Conservation (phyloP, 768 basidiomycete species). For the Auriscalpium orientale region DNA sequence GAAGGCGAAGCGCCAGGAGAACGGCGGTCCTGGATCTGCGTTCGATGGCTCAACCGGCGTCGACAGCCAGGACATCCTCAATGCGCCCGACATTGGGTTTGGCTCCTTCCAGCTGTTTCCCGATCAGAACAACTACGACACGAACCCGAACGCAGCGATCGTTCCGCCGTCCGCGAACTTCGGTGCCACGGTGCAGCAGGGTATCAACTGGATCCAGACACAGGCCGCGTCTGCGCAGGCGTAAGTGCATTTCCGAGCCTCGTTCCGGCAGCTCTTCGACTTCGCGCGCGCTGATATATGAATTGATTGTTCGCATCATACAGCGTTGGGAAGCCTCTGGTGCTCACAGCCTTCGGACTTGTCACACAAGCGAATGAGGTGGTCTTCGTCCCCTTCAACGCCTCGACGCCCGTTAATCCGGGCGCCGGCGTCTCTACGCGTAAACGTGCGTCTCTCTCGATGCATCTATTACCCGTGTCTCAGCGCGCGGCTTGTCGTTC, state of each 20-base stretch:
- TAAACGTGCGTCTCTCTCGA: conserved; percentile 1
- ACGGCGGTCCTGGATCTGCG: conserved; percentile 19
- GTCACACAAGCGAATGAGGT: conserved; percentile 20
- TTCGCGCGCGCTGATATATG: neutral
- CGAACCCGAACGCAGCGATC: conserved; percentile 1
- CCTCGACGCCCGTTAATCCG: conserved; percentile 2
- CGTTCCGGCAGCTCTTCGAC: neutral
- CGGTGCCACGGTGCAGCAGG: conserved; percentile 20
- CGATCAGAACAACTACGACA: conserved; percentile 26
- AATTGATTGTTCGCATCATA: neutral
- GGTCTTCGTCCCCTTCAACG: conserved; percentile 27
- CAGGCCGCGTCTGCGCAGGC: conserved; percentile 16
- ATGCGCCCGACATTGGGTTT: conserved; percentile 27
- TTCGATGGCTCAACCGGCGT: conserved; percentile 30
- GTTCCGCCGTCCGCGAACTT: conserved; percentile 6
- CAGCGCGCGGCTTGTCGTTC: neutral
- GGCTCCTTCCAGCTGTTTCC: conserved; percentile 33
- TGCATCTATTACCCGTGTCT: neutral
- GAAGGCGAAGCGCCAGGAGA: conserved; percentile 2
- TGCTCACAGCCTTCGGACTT: conserved; percentile 24
- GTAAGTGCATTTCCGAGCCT: conserved; percentile 8
- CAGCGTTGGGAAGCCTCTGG: conserved; percentile 27
- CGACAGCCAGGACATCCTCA: conserved; percentile 30
- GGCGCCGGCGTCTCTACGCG: neutral
- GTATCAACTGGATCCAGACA: conserved; percentile 23